Base-by-base conservation (phyloP, 345 rosid species). In the Salix viminalis region DNA sequence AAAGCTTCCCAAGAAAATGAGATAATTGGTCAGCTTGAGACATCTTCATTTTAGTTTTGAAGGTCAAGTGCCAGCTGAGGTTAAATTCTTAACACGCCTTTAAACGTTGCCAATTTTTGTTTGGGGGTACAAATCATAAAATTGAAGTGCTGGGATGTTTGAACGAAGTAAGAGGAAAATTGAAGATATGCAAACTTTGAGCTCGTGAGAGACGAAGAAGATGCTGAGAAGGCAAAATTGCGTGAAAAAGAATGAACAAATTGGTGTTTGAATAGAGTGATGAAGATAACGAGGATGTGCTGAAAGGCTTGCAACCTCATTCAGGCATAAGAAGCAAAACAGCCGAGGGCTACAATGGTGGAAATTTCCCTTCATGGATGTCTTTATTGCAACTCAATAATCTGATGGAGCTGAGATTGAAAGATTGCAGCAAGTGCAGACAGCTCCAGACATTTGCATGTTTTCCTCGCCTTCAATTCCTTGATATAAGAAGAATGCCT, bases 221-320 rank as follows among this genome's bases (percentile, higher is more conserved):
- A 79, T 28, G 78, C 85, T 5, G 39, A 52, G n/a, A 69, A 58
- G 66, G 79, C 13, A 41, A 11, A 41, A 41, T 2, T 9, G 13
- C 13, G 44, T 41, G 75, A 26, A 60, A 74, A 11, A 48, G 44
- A 24, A 16, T 79, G n/a, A 21, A 39, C 34, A 69, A 32, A n/a
- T 4, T 9, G 60, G 34, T 21, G 44, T 61, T 67, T 18, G 11
- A 5, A 1, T 74, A 14, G 32, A 19, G 7, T 50, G 5, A 18
- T 13, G 34, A 16, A 32, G 56, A 79, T 52, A 65, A 61, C 23
- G 62, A 70, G 46, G 74, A 61, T 26, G 82, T 79, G 15, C 28
- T 79, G 14, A 66, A 73, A 68, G 73, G 77, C 41, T 69, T 81
- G 34, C 58, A 68, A n/a, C 80, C 80, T 81, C 77, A 21, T 11